Base-by-base conservation (phyloP, 495 filamentous ascomycete species). In the Astrothelium macrocarpum region DNA sequence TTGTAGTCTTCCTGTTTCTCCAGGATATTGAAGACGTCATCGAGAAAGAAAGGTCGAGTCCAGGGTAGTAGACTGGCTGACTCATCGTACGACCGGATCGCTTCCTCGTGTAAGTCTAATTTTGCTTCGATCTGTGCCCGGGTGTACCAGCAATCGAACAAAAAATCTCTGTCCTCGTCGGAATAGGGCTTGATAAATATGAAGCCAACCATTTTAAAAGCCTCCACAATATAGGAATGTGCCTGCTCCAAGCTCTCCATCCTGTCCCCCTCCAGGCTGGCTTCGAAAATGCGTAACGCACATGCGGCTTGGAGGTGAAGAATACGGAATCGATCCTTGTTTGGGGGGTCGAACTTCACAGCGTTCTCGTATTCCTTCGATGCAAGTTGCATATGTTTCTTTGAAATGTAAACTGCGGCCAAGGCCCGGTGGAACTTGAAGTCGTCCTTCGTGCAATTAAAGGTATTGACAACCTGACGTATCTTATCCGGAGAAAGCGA, bases 111-210 rank as follows among this genome's bases (percentile, higher is more conserved):
- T 29, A 56, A 16, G 29, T 56, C 25, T 29, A 56, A 16, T 26
- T 56, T 56, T 29, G 49, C 49, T 56, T 56, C 49, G 25, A 56
- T 56, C 49, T 56, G 23, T 11, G 49, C 49, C 3, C 49, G 49
- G 23, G 49, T 56, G 49, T 56, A 56, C 49, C 49, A 56, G 25
- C 20, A 29, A 16, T 56, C 49, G 49, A 28, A 56, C n/a, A 56
- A 29, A 9, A 56, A 56, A 29, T 29, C 25, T 56, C 2, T 56
- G 16, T 56, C 49, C 3, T 49, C 43, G n/a, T 49, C 12, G 11
- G n/a, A 20, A 49, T 49, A 49, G 11, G 45, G 45, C 45, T 49
- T 49, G 20, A 18, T 49, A 18, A 49, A 49, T 49, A 49, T 16
- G 20, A 18, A 49, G 45, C 20, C 45, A 49, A 49, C 11, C 45